Conservation (phyloP, 2,329 filamentous ascomycete species). For the Aspergillus luchuensis region DNA sequence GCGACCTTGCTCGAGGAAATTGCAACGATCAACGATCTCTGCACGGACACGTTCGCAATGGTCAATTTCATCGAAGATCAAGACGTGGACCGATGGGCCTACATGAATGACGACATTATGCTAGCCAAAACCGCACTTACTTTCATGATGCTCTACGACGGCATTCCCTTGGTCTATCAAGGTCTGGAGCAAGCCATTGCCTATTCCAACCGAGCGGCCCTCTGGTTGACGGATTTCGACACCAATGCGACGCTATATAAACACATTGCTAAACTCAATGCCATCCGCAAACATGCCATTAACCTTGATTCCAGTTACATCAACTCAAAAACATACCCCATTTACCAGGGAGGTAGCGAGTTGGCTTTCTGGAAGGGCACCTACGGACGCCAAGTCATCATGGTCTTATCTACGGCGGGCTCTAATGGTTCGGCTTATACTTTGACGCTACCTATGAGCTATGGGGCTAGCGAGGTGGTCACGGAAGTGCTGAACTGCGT, state of each 20-base stretch:
- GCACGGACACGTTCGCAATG: slow-evolving; percentile 47
- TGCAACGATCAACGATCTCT: slow-evolving; percentile 29
- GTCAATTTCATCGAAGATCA: slow-evolving; percentile 63
- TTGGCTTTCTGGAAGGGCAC: slow-evolving; percentile 51
- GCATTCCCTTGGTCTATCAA: slow-evolving; percentile 66
- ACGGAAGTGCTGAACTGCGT: slow-evolving; percentile 34
- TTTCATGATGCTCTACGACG: slow-evolving; percentile 60
- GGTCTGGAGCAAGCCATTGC: slow-evolving; percentile 65
- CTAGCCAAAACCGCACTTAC: slow-evolving; percentile 63
- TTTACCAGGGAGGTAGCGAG: slow-evolving; percentile 46
- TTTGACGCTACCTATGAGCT: slow-evolving; percentile 32
- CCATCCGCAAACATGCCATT: slow-evolving; percentile 46
- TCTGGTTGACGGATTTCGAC: slow-evolving; percentile 57
- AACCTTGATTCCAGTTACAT: slow-evolving; percentile 40
- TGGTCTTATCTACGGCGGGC: slow-evolving; percentile 49
- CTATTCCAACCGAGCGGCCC: slow-evolving; percentile 56
- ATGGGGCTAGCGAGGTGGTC: slow-evolving; percentile 25
- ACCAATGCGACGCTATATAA: slow-evolving; percentile 44
- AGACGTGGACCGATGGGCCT: slow-evolving; percentile 58
- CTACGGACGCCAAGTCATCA: slow-evolving; percentile 44
- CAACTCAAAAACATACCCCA: slow-evolving; percentile 38
- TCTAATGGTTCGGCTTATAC: slow-evolving; percentile 30
- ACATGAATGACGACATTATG: slow-evolving; percentile 52
- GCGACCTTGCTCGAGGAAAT: slow-evolving; percentile 30
- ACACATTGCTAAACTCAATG: slow-evolving; percentile 43